Percentiles rank a stretch among this genome's conserved stretches.
phyloP scores from a whole-genome alignment of 805 yeast genomes.

The Metschnikowia henanensis region DNA sequence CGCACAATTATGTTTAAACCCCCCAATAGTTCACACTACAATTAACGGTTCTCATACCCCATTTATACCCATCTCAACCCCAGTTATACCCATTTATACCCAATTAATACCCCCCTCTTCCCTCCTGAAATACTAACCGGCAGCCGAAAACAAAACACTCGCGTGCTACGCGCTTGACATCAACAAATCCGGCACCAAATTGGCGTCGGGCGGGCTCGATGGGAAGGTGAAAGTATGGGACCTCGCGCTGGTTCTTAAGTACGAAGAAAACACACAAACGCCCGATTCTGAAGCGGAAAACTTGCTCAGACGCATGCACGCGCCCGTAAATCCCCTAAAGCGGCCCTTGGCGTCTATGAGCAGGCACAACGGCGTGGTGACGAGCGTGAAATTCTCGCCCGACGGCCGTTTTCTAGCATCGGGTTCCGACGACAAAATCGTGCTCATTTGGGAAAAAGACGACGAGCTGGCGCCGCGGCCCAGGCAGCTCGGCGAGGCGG shows the following conservation, averaged over 20 bases:
- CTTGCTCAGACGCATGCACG: slow-evolving; percentile 13
- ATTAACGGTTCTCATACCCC: no score
- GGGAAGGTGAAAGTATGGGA: slow-evolving; percentile 94
- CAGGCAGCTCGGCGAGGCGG: slow-evolving; percentile 66
- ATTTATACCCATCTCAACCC: no score
- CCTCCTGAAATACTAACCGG: slow-evolving; percentile 24
- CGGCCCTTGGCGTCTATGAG: slow-evolving; percentile 87
- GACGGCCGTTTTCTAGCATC: slow-evolving; percentile 89
- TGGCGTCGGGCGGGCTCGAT: slow-evolving; percentile 92
- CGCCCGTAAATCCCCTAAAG: slow-evolving; percentile 5
- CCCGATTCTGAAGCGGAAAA: background rate
- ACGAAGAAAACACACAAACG: slow-evolving; percentile 21
- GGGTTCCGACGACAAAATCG: slow-evolving; percentile 93
- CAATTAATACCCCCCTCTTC: slow-evolving; percentile 5
- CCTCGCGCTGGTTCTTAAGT: slow-evolving; percentile 50
- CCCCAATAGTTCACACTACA: no score
- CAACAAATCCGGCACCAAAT: slow-evolving; percentile 75
- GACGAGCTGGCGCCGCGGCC: slow-evolving; percentile 58
- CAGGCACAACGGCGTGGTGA: slow-evolving; percentile 95
- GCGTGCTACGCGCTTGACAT: slow-evolving; percentile 86
- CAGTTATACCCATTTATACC: no score
- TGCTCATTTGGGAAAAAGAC: slow-evolving; percentile 91
- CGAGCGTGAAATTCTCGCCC: slow-evolving; percentile 90
- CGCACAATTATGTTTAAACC: no score
- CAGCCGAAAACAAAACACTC: slow-evolving; percentile 75